Evolutionary conservation across 23 red algal genomes (phyloP).

Genomic region (Gracilariopsis chorda): DNA sequence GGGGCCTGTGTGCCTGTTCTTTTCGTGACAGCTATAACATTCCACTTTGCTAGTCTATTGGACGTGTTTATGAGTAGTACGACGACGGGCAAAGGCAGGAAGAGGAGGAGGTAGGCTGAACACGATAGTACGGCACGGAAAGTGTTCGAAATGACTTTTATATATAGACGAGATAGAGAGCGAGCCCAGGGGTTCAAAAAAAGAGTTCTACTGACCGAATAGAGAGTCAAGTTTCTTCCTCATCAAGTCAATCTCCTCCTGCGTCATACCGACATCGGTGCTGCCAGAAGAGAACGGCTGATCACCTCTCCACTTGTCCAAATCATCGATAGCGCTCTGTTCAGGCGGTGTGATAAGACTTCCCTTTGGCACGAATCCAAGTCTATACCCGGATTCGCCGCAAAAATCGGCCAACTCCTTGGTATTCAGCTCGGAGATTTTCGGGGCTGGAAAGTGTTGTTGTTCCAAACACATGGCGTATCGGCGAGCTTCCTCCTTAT

Average conservation of each 20-base stretch:
- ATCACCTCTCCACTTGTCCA: conserved; percentile 45
- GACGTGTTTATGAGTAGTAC: no score
- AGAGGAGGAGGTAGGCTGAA: not conserved
- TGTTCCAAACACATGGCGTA: conserved; percentile 73
- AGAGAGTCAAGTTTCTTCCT: conserved; percentile 35
- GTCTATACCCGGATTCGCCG: conserved; percentile 39
- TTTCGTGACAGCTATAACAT: no score
- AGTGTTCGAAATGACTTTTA: no score
- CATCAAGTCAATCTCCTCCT: conserved; percentile 40
- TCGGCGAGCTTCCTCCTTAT: conserved; percentile 69
- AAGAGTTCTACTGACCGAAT: conserved; percentile 42
- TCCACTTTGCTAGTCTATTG: no score
- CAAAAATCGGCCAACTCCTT: conserved; percentile 68
- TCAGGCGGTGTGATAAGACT: conserved; percentile 64
- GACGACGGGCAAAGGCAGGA: not conserved
- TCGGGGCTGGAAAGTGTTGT: conserved; percentile 75
- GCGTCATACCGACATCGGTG: not conserved
- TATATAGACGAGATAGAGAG: no score
- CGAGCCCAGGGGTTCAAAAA: no score
- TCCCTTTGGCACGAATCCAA: conserved; percentile 83
- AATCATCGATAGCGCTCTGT: conserved; percentile 58
- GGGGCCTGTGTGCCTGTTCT: not conserved
- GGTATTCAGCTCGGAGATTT: conserved; percentile 44
- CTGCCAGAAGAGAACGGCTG: not conserved
- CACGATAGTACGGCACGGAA: no score